Base-by-base conservation (phyloP, 495 filamentous ascomycete genomes). In the Talaromyces stipitatus region DNA sequence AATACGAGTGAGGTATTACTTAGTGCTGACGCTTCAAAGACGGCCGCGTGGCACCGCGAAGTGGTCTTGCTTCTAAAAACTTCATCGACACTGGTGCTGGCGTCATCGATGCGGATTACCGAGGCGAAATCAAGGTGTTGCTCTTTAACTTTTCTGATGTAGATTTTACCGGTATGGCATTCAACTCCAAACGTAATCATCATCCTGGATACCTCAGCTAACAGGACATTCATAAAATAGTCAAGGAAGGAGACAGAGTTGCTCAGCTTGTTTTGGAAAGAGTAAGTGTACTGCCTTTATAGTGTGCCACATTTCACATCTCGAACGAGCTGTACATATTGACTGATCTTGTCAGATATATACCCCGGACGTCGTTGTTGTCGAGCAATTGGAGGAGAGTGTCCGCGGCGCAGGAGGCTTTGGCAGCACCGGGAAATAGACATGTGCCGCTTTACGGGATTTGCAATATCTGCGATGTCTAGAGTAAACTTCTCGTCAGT, bases 101-200 rank as follows among this genome's bases (percentile, higher is more conserved):
- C 29, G 94, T 98, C 53, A 96, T 98, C 66, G 94, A 98, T 75
- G 90, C 92, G 7, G 94, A 98, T 69, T 98, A 98, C 77, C 83
- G 94, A 23, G 94, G 94, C 16, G 88, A 87, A 59, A 86, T 98
- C 60, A 95, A 91, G 78, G 87, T 98, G 20, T 77, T 98, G 62
- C 80, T 98, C 36, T 96, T 97, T 67, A 98, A 98, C 77, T 87
- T 95, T 72, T 78, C 78, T 12, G 91, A 94, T 12, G 75, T 72
- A 18, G 92, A 96, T 64, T 97, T 94, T 64, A 76, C 79, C 52
- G 60, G 72, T 75, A 72, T 41, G 66, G 23, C 12, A 27, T 14
- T 3, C 1, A 7, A n/a, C n/a, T n/a, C 16, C 33, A 45, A 27
- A 22, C 5, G 26, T 46, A 5, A 8, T 9, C n/a, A 29, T 26